Evolutionary conservation across 2,329 filamentous ascomycete species (phyloP).

Genomic region (Aspergillus carbonarius): DNA sequence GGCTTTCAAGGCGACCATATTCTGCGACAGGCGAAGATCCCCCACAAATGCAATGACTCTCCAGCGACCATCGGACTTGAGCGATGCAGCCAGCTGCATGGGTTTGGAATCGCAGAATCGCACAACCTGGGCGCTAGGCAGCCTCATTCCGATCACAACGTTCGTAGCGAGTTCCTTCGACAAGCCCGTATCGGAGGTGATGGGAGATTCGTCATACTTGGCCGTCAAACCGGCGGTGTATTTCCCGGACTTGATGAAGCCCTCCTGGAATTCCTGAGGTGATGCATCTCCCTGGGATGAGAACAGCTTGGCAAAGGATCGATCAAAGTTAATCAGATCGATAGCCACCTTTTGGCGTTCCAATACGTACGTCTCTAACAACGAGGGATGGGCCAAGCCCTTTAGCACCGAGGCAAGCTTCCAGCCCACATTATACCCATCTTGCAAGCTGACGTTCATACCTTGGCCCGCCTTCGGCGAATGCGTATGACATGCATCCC

Average conservation of each 20-base stretch:
- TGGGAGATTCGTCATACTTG: conserved; percentile 52
- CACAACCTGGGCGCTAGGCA: conserved; percentile 59
- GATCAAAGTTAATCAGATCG: conserved; percentile 63
- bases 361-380: conserved; percentile 55
- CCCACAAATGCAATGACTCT: conserved; percentile 52
- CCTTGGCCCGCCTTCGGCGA: conserved; percentile 70
- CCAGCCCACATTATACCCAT: conserved; percentile 62
- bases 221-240: conserved; percentile 63
- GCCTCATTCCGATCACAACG: conserved; percentile 48
- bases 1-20: conserved; percentile 35
- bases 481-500: conserved; percentile 68
- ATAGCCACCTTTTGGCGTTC: conserved; percentile 55
- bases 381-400: conserved; percentile 41
- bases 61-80: conserved; percentile 56
- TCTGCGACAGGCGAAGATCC: conserved; percentile 35
- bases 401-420: conserved; percentile 55
- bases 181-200: conserved; percentile 43
- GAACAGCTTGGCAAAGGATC: conserved; percentile 55
- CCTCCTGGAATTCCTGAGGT: conserved; percentile 53
- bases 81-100: conserved; percentile 50
- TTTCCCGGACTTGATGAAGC: conserved; percentile 57
- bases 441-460: conserved; percentile 56
- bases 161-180: conserved; percentile 38
- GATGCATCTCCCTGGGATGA: conserved; percentile 46
- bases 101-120: conserved; percentile 60